phyloP scores from a whole-genome alignment of 345 rosid species.

The Populus simonii region DNA sequence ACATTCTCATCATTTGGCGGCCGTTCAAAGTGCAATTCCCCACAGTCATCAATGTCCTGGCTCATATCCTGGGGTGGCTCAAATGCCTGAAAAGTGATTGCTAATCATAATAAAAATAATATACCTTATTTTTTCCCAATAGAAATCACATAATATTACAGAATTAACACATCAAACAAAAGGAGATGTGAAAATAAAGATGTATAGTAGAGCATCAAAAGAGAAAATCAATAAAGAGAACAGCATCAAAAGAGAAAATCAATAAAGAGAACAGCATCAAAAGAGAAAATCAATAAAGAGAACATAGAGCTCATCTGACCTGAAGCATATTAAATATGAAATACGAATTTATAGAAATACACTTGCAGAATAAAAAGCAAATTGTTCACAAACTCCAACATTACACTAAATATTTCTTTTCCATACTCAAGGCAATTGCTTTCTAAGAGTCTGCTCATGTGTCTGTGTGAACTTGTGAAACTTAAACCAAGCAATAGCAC shows the following conservation, averaged over 20 bases:
- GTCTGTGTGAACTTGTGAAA: neutral
- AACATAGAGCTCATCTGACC: slow-evolving; percentile 40
- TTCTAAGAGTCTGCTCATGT: neutral
- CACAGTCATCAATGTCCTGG: slow-evolving; percentile 55
- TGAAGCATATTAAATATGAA: slow-evolving; percentile 87
- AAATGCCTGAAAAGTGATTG: slow-evolving; percentile 67
- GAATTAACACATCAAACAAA: neutral
- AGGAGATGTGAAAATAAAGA: neutral
- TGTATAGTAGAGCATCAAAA: neutral
- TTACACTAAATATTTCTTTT: neutral
- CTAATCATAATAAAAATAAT: slow-evolving; percentile 8
- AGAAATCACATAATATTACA: neutral
- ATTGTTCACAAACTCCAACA: slow-evolving; percentile 1
- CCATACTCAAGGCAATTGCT: neutral
- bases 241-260: too few relatives aligned
- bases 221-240: neutral
- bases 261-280: too few relatives aligned
- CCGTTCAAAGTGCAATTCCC: slow-evolving; percentile 39
- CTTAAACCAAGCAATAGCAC: neutral
- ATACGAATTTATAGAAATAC: slow-evolving; percentile 69
- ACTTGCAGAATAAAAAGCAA: slow-evolving; percentile 52
- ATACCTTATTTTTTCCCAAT: neutral
- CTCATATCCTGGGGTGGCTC: slow-evolving; percentile 97
- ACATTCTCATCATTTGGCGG: slow-evolving; percentile 42
- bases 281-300: neutral